Base-by-base conservation (phyloP, 2,329 filamentous ascomycete species). In the Didymella keratinophila region DNA sequence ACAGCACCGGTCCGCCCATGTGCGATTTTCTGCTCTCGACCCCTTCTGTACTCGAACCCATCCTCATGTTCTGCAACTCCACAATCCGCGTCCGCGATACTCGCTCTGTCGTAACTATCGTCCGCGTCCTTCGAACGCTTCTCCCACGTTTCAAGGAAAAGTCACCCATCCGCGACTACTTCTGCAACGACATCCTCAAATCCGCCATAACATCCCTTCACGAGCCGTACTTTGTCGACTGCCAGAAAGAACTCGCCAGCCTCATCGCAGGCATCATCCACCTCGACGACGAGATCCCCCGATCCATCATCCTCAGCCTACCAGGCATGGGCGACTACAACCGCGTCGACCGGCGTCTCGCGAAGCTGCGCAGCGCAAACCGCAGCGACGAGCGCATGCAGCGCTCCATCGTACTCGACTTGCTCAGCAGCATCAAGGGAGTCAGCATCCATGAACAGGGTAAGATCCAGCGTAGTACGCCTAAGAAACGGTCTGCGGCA, bases 151-250 rank as follows among this genome's bases (percentile, higher is more conserved):
- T 97, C 72, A 78, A 79, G 39, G 77, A 81, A 44, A 71, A 78
- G 66, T 60, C 79, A 76, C 62, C 77, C 8, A 89, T 98, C 62
- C 88, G 93, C 51, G 92, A 97, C 71, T 99, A 93, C 76, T 93
- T 98, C 71, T 92, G 89, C 51, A 87, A 88, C 5, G 91, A 97
- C 65, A 92, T 98, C 2, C 85, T 99, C 48, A 92, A 93, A 79
- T 92, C 93, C 0, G 94, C 91, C 70, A 91, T 97, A 73, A 91
- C 89, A 1, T 96, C 91, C 2, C 87, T 99, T 49, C 91, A 98
- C 78, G 95, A 99, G 66, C 89, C 92, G 0, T 97, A 98, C 77
- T 99, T 98, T 77, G 93, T 97, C 32, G 95, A 99, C 67, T 86
- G 96, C 62, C 95, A 99, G 71, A 94, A 93, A 73, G 93, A 99